A percentile compares a stretch with the other conserved stretches of the same genome.
Conservation (phyloP, 2,329 filamentous ascomycete genomes). For the Paecilomyces variotii region DNA sequence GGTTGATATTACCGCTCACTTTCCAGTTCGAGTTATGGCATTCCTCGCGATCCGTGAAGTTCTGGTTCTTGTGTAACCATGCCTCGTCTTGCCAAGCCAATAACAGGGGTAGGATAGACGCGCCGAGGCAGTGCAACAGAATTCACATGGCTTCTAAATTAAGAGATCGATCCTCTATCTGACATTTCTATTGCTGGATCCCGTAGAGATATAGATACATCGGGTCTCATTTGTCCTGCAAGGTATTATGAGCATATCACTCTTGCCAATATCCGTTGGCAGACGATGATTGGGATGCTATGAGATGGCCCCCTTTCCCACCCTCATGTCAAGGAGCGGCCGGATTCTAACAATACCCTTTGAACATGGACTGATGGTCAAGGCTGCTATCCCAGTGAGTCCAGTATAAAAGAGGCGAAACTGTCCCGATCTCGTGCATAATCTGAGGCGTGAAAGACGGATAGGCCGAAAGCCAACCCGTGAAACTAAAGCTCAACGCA, state of each 20-base stretch:
- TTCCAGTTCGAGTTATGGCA: not conserved
- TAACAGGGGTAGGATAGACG: not conserved
- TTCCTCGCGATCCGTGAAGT: not conserved
- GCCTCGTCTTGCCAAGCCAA: not conserved
- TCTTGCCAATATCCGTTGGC: not conserved
- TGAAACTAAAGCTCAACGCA: not conserved
- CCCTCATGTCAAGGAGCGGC: not conserved
- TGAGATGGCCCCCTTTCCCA: too few relatives aligned
- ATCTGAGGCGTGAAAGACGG: not conserved
- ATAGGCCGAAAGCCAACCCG: not conserved
- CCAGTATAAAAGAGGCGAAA: not conserved
- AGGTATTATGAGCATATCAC: not conserved
- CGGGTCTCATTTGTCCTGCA: not conserved
- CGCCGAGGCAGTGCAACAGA: not conserved
- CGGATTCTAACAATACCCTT: not conserved
- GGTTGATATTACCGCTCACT: not conserved
- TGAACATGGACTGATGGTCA: not conserved
- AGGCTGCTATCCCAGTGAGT: not conserved
- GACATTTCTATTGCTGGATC: not conserved
- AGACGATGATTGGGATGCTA: too few relatives aligned
- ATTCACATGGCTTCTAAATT: not conserved
- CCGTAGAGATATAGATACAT: not conserved
- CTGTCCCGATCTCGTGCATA: not conserved
- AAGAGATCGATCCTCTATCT: not conserved
- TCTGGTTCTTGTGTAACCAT: not conserved